phyloP scores from a whole-genome alignment of 345 rosid genomes.

The Kandelia obovata region DNA sequence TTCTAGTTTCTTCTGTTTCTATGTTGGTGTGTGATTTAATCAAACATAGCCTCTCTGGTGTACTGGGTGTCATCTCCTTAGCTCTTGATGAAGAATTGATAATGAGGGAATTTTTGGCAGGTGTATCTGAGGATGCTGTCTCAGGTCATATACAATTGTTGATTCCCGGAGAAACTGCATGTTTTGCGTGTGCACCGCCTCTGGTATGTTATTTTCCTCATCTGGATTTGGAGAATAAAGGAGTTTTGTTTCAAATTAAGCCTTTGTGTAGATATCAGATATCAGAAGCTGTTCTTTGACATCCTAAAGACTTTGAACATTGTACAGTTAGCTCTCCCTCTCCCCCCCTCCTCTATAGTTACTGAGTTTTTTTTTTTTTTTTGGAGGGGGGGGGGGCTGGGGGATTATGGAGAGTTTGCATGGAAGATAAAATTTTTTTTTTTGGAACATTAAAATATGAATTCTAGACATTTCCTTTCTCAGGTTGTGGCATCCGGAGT shows the following conservation, averaged over 20 bases:
- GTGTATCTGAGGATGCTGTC: slow-evolving; percentile 98
- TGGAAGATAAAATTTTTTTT: not conserved
- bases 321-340: too few species aligned
- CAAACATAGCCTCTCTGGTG: not conserved
- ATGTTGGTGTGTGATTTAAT: too few species aligned
- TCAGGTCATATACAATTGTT: slow-evolving; percentile 95
- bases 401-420: too few species aligned
- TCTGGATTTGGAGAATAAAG: not conserved
- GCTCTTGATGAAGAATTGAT: not conserved
- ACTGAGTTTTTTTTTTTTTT: too few species aligned
- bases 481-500: slow-evolving; percentile 98
- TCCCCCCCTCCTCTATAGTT: too few species aligned
- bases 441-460: not conserved
- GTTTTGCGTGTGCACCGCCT: slow-evolving; percentile 99
- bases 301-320: too few species aligned
- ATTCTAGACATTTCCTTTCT: slow-evolving; percentile 5
- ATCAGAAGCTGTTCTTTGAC: not conserved
- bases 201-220: slow-evolving; percentile 43
- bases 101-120: slow-evolving; percentile 33
- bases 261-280: not conserved
- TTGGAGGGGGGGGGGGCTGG: too few species aligned
- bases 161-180: slow-evolving; percentile 95
- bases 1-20: too few species aligned
- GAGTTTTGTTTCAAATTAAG: not conserved
- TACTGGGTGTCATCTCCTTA: not conserved